Evolutionary conservation across 139 green algal genomes (phyloP).

Genomic region (Coelastrella sp.): DNA sequence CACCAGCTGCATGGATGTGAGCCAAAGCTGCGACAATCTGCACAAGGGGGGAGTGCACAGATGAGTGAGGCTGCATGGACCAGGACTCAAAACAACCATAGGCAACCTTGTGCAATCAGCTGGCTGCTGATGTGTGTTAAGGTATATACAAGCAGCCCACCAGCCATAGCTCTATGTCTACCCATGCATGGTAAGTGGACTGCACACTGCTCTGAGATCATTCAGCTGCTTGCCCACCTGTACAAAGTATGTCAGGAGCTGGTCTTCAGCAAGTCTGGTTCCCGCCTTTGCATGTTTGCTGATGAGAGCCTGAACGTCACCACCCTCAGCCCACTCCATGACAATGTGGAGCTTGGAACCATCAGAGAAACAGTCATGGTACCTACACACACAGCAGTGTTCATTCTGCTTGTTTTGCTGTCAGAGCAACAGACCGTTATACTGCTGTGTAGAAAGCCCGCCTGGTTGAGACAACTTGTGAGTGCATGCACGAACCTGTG

Average conservation of each 20-base stretch:
- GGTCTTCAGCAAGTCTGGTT: background rate
- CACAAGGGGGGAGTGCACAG: background rate
- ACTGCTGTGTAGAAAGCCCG: background rate
- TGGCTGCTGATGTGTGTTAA: no score
- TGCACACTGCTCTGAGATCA: no score
- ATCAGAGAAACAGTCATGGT: constrained; percentile 43
- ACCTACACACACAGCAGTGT: constrained; percentile 22
- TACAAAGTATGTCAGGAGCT: constrained; percentile 30
- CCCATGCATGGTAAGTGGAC: no score
- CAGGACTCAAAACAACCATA: no score
- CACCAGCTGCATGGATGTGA: background rate
- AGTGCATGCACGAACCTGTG: no score
- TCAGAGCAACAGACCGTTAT: background rate
- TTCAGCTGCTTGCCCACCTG: background rate
- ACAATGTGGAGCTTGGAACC: constrained; percentile 1
- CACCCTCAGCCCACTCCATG: constrained; percentile 33
- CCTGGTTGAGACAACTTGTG: no score
- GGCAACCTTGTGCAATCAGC: no score
- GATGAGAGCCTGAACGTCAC: constrained; percentile 16
- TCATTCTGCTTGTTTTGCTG: no score
- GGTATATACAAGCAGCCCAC: no score
- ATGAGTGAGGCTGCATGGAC: no score
- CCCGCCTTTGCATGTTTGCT: constrained; percentile 3
- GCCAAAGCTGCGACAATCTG: background rate
- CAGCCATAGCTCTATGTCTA: no score